Conservation (phyloP, 768 basidiomycete species). For the Suillus bovinus region DNA sequence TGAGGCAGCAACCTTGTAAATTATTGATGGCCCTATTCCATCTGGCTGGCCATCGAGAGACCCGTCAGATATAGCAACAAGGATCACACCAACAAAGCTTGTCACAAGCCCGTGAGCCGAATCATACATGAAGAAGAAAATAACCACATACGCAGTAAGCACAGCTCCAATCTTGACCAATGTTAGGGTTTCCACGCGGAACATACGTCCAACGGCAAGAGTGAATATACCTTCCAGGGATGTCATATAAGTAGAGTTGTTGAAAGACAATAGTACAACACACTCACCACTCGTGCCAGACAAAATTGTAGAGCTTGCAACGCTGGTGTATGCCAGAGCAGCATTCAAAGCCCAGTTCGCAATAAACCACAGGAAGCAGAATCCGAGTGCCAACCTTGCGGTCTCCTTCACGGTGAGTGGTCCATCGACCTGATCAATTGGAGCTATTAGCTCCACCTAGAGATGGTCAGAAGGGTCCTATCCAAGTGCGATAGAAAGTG, state of each 20-base stretch:
- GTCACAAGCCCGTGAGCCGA: conserved; percentile 13
- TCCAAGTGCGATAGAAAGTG: not conserved
- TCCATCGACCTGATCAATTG: conserved; percentile 21
- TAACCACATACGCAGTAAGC: conserved; percentile 63
- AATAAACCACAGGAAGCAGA: conserved; percentile 90
- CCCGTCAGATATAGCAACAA: conserved; percentile 90
- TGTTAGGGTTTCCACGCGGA: conserved; percentile 78
- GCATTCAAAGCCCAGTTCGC: conserved; percentile 94
- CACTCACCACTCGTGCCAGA: conserved; percentile 84
- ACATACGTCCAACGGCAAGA: conserved; percentile 77
- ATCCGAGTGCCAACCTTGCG: conserved; percentile 70
- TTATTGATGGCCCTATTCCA: conserved; percentile 11
- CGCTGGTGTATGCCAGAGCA: conserved; percentile 82
- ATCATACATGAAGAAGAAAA: not conserved
- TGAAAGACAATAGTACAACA: not conserved
- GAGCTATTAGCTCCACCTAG: not conserved
- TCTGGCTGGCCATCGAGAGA: conserved; percentile 20
- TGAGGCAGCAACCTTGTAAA: conserved; percentile 20
- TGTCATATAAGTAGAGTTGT: not conserved
- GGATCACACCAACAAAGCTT: conserved; percentile 79
- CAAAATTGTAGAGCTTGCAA: conserved; percentile 91
- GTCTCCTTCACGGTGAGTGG: conserved; percentile 72
- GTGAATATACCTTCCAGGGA: conserved; percentile 83
- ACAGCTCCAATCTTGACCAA: conserved; percentile 77
- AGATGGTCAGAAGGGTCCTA: not conserved